Evolutionary conservation across 163 green algal genomes (phyloP).

Genomic region (Scenedesmus sp.): DNA sequence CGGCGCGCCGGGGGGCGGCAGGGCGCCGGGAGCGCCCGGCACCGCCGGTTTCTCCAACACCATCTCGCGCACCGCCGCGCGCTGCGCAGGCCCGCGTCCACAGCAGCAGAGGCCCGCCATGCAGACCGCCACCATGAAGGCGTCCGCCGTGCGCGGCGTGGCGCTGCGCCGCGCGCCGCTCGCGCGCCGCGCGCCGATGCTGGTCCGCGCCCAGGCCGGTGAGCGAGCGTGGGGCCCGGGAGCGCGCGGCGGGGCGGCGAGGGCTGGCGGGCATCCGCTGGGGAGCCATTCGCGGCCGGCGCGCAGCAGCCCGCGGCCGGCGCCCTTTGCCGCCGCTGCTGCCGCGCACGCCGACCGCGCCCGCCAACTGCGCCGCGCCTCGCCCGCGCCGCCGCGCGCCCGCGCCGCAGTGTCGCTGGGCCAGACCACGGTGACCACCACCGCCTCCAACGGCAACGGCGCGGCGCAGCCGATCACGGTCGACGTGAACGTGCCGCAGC

Average conservation of each 20-base stretch:
- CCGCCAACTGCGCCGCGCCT: no score
- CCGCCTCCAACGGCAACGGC: slow-evolving; percentile 22
- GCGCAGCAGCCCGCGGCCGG: no score
- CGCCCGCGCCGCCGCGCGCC: neutral
- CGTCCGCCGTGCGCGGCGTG: slow-evolving; percentile 12
- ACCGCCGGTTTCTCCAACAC: no score
- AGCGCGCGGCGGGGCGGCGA: neutral
- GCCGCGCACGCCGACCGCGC: no score
- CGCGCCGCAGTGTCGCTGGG: slow-evolving; percentile 17
- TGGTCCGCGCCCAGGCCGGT: slow-evolving; percentile 34
- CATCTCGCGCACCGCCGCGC: no score
- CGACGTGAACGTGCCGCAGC: slow-evolving; percentile 32
- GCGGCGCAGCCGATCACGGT: slow-evolving; percentile 24
- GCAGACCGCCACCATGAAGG: slow-evolving; percentile 32
- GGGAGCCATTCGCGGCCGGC: neutral
- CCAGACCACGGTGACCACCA: slow-evolving; percentile 12
- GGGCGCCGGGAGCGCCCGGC: no score
- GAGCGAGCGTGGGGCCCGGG: neutral
- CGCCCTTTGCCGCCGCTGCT: no score
- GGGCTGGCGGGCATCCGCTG: neutral
- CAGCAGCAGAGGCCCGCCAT: slow-evolving; percentile 20
- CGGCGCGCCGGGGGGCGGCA: no score
- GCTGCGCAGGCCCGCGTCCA: no score
- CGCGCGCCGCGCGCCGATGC: slow-evolving; percentile 18
- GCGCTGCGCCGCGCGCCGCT: slow-evolving; percentile 7